Base-by-base conservation (phyloP, 768 basidiomycete species). In the Artomyces pyxidatus region DNA sequence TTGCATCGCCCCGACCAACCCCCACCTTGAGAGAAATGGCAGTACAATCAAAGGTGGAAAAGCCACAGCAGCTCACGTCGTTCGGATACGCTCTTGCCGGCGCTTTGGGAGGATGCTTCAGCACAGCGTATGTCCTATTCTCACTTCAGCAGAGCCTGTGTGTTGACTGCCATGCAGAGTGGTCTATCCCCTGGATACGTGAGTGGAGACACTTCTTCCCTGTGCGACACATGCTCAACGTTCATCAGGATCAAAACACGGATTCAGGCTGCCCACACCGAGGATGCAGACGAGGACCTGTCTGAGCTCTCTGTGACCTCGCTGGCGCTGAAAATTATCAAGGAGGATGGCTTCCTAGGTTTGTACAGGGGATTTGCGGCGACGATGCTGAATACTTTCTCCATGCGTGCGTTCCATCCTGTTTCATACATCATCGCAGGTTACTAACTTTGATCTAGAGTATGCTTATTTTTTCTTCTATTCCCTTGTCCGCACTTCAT, bases 401-500 rank as follows among this genome's bases (percentile, higher is more conserved):
- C 92, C 30, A 88, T 87, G 82, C 93, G 95, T 93, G 61, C 61
- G 90, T 78, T 21, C 35, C 25, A 37, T 37, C 27, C 2, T 25
- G 8, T 27, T 30, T 30, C 22, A 21, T 52, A 27, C 21, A 32
- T 26, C 41, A n/a, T 22, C n/a, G 3, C 27, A n/a, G 27, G 23
- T 26, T 50, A 45, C 30, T 45, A 29, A 37, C 54, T 8, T 3
- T 9, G 23, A 5, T 38, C 35, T 56, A 96, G 94, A 96, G 80
- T 97, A 94, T 62, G 95, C 96, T 22, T 99, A 99, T 71, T 99
- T 99, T 76, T 98, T 95, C 76, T 98, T 96, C 72, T 97, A 98
- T 65, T 88, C 93, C 19, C 74, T 92, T 65, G 86, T 98, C 22
- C 80, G 96, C 56, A 80, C 75, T 19, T 76, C 86, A 4, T 93